These are phyloP conservation scores for Sphagnurus paluster DNA, from an alignment of 1,284 basidiomycete genomes.

Conservation along the genomic window DNA sequence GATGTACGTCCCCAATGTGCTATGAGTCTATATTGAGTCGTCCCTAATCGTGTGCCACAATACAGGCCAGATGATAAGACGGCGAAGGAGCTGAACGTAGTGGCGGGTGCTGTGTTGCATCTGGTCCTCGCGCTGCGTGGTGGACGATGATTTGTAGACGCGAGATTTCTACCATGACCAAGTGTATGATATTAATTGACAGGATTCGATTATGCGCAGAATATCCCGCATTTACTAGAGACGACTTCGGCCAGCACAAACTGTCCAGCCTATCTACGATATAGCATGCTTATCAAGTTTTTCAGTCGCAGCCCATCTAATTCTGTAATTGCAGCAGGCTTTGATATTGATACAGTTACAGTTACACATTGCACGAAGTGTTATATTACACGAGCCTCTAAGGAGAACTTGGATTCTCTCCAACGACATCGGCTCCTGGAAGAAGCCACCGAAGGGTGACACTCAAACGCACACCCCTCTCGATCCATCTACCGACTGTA, in stretches of 20 bases:
- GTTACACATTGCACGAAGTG: no score
- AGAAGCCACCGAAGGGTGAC: constrained; percentile 80
- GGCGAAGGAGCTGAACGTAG: constrained; percentile 80
- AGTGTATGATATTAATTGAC: constrained; percentile 14
- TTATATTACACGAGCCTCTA: background rate
- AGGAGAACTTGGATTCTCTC: constrained; percentile 29
- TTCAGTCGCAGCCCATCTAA: no score
- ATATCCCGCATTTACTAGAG: constrained; percentile 9
- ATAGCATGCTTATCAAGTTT: no score
- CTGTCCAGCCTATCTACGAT: background rate
- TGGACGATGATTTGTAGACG: constrained; percentile 42
- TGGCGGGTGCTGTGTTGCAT: constrained; percentile 85
- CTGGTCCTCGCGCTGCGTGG: constrained; percentile 92
- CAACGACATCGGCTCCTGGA: constrained; percentile 75
- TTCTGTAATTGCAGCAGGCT: no score
- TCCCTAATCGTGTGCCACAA: constrained; percentile 1
- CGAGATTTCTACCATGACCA: background rate
- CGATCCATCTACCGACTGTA: constrained; percentile 39
- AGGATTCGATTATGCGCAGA: constrained; percentile 5
- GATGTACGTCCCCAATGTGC: constrained; percentile 77
- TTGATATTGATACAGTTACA: no score
- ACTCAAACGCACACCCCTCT: constrained; percentile 62
- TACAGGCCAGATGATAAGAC: constrained; percentile 84
- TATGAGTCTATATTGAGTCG: background rate
- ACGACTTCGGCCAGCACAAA: constrained; percentile 1